These are phyloP conservation scores for Craspedostauros australis DNA, from an alignment of 108 stramenopile genomes.

Conservation along the genomic window DNA sequence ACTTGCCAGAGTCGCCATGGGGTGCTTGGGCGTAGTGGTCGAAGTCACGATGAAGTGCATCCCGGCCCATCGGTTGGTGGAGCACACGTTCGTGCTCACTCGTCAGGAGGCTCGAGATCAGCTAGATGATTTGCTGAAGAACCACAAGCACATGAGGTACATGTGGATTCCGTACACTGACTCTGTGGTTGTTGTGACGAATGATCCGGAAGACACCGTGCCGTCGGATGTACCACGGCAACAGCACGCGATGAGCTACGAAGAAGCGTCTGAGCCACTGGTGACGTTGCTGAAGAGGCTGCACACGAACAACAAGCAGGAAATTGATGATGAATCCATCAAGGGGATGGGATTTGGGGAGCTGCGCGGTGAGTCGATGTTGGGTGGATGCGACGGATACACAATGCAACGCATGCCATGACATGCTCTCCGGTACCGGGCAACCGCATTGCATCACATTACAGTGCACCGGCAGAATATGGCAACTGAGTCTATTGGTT, in stretches of 20 bases:
- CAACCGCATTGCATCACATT: no score
- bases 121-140: conserved; percentile 41
- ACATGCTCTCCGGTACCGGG: no score
- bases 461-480: no score
- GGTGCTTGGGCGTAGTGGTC: conserved; percentile 92
- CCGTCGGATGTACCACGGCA: conserved; percentile 17
- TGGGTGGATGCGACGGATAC: no score
- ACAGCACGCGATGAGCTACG: conserved; percentile 6
- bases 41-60: conserved; percentile 88
- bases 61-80: conserved; percentile 84
- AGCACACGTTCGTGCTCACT: conserved; percentile 86
- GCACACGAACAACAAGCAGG: conserved; percentile 14
- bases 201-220: conserved; percentile 66
- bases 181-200: conserved; percentile 91
- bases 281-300: conserved; percentile 47
- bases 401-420: no score
- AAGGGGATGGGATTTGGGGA: conserved; percentile 88
- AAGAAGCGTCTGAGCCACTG: conserved; percentile 58
- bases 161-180: conserved; percentile 99
- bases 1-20: conserved; percentile 86
- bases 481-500: no score
- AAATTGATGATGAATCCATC: conserved; percentile 43
- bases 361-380: conserved; percentile 55
- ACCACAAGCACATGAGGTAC: conserved; percentile 93
- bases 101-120: conserved; percentile 70